phyloP scores from a whole-genome alignment of 192 early-diverging fungal species.

The Linnemannia schmuckeri region DNA sequence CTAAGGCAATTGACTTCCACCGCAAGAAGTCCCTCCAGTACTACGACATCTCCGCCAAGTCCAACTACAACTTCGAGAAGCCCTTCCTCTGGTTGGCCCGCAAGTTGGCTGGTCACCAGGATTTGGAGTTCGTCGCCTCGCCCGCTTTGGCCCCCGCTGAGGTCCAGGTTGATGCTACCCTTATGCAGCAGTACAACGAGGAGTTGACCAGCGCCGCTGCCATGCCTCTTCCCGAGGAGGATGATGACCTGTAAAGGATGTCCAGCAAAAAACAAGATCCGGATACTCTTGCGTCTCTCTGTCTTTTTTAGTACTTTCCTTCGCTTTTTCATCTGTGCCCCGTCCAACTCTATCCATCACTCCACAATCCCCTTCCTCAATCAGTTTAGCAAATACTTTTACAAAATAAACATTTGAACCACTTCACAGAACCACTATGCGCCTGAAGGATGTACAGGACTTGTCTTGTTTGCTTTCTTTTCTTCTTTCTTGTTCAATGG shows the following conservation, averaged over 20 bases:
- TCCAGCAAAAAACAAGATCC: background rate
- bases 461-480: background rate
- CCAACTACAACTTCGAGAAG: slow-evolving; percentile 99
- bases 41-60: slow-evolving; percentile 99
- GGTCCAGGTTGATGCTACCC: slow-evolving; percentile 83
- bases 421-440: background rate
- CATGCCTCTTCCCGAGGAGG: slow-evolving; percentile 86
- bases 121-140: slow-evolving; percentile 97
- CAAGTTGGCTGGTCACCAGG: slow-evolving; percentile 94
- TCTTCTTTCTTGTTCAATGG: background rate
- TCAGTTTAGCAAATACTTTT: background rate
- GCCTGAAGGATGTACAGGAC: background rate
- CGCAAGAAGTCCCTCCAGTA: slow-evolving; percentile 99
- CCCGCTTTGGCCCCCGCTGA: slow-evolving; percentile 97
- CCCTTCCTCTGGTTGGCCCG: slow-evolving; percentile 99
- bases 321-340: slow-evolving; percentile 2
- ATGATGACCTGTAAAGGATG: slow-evolving; percentile 56
- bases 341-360: background rate
- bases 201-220: slow-evolving; percentile 85
- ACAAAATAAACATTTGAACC: background rate
- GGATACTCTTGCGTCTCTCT: background rate
- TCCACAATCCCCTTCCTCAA: background rate
- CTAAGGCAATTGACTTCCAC: slow-evolving; percentile 99
- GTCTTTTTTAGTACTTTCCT: background rate
- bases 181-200: slow-evolving; percentile 83